These are phyloP conservation scores for Pelargonium nanum DNA, from an alignment of 345 rosid species.

Conservation along the genomic window DNA sequence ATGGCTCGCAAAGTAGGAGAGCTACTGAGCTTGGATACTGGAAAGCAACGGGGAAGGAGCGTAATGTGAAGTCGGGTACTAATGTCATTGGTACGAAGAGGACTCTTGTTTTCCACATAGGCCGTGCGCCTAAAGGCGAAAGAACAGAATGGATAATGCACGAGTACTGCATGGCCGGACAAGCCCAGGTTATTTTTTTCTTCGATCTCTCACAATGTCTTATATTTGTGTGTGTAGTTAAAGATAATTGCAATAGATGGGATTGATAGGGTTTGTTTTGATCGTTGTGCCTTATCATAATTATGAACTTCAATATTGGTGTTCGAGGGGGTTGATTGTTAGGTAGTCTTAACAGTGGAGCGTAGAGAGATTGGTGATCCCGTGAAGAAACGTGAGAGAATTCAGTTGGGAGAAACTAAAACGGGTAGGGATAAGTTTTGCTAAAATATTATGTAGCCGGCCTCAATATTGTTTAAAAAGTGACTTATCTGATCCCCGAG, in stretches of 20 bases:
- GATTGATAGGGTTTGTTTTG: not conserved
- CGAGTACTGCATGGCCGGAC: slow-evolving; percentile 57
- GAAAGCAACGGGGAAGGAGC: slow-evolving; percentile 93
- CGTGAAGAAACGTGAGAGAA: too few species aligned
- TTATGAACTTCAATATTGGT: too few species aligned
- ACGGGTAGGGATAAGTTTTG: too few species aligned
- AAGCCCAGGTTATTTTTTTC: slow-evolving; percentile 38
- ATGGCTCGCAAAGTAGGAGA: slow-evolving; percentile 69
- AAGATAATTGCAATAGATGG: not conserved
- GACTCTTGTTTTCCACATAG: slow-evolving; percentile 77
- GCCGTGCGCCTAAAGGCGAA: slow-evolving; percentile 87
- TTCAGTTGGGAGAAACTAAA: too few species aligned
- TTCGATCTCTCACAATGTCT: not conserved
- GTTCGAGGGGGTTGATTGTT: too few species aligned
- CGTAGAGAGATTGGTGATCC: too few species aligned
- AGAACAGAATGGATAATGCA: slow-evolving; percentile 97
- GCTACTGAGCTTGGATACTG: slow-evolving; percentile 80
- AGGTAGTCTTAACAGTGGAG: too few species aligned
- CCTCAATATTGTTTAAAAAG: too few species aligned
- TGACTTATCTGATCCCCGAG: too few species aligned
- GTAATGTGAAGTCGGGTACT: slow-evolving; percentile 52
- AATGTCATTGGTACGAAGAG: slow-evolving; percentile 68
- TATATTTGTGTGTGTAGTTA: not conserved
- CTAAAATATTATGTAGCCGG: too few species aligned
- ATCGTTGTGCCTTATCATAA: too few species aligned